Conservation (phyloP, 1,139 yeast species). For the Saccharomyces pastorianus region DNA sequence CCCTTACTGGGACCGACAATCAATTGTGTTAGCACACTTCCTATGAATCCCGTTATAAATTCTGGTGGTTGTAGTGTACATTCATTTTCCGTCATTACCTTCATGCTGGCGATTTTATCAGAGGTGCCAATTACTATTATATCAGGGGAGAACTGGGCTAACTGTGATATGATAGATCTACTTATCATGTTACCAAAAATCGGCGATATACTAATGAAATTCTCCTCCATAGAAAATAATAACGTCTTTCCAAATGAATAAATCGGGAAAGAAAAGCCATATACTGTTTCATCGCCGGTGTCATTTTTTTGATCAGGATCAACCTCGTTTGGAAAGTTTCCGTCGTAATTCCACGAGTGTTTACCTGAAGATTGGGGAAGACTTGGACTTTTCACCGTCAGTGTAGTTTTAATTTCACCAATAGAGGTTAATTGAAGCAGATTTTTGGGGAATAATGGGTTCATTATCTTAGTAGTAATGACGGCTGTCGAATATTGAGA, state of each 20-base stretch:
- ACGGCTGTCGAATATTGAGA: constrained; percentile 12
- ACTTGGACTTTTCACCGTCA: background rate
- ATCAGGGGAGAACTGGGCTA: constrained; percentile 3
- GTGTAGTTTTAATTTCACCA: constrained; percentile 14
- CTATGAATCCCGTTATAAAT: constrained; percentile 28
- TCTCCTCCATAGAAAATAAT: constrained; percentile 22
- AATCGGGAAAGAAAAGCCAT: constrained; percentile 18
- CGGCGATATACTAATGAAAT: constrained; percentile 25
- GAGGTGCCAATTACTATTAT: constrained; percentile 23
- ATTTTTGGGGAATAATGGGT: constrained; percentile 21
- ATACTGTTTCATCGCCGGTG: constrained; percentile 2
- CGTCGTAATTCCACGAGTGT: constrained; percentile 24
- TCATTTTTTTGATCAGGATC: constrained; percentile 11
- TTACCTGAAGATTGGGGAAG: background rate
- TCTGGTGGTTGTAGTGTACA: constrained; percentile 28
- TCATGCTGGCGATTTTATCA: constrained; percentile 22
- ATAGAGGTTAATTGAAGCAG: constrained; percentile 8
- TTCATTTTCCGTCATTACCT: constrained; percentile 8
- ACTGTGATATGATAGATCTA: constrained; percentile 6
- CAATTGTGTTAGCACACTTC: constrained; percentile 20
- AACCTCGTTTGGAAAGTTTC: constrained; percentile 25
- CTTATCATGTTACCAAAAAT: constrained; percentile 19
- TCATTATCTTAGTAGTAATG: constrained; percentile 22
- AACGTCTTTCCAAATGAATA: constrained; percentile 15
- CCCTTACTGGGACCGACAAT: constrained; percentile 1